A percentile compares a stretch with the other conserved stretches of the same genome.
These are phyloP conservation scores for Podaxis pistillaris DNA, from an alignment of 768 basidiomycete species.

Conservation along the genomic window DNA sequence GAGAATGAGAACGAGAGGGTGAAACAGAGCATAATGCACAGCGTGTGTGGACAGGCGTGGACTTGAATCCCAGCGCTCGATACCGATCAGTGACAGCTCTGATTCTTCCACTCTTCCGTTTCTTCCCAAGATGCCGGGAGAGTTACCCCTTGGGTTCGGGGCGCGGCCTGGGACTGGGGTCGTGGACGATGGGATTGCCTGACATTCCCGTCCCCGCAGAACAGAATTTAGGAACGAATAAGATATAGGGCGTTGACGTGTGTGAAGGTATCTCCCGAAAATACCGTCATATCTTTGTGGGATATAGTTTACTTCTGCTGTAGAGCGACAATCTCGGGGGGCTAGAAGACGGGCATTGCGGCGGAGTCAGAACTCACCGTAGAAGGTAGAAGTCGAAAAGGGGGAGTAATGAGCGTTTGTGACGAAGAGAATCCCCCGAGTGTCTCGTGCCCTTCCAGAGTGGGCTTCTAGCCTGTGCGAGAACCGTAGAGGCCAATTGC, in stretches of 20 bases:
- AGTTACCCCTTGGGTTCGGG: slow-evolving; percentile 4
- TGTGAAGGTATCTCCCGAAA: background rate
- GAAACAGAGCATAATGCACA: background rate
- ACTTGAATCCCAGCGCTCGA: background rate
- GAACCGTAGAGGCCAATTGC: background rate
- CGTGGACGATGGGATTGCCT: background rate
- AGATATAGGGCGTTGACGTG: background rate
- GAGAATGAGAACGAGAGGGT: background rate
- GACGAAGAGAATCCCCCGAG: background rate
- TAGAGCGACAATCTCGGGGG: background rate
- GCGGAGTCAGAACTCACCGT: background rate
- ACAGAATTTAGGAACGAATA: background rate
- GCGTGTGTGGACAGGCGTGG: background rate
- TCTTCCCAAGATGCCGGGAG: slow-evolving; percentile 6
- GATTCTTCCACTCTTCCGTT: background rate
- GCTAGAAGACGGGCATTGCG: background rate
- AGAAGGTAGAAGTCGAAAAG: background rate
- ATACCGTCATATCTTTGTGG: background rate
- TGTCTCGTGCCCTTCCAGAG: background rate
- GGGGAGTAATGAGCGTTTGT: background rate
- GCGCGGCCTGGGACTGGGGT: background rate
- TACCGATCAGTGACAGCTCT: background rate
- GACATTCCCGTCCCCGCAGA: background rate
- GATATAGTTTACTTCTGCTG: background rate
- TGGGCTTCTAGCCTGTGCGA: background rate